A percentile compares a stretch with the other conserved stretches of the same genome.
These are phyloP conservation scores for Benincasa hispida DNA, from an alignment of 306 rosid genomes.

Conservation along the genomic window DNA sequence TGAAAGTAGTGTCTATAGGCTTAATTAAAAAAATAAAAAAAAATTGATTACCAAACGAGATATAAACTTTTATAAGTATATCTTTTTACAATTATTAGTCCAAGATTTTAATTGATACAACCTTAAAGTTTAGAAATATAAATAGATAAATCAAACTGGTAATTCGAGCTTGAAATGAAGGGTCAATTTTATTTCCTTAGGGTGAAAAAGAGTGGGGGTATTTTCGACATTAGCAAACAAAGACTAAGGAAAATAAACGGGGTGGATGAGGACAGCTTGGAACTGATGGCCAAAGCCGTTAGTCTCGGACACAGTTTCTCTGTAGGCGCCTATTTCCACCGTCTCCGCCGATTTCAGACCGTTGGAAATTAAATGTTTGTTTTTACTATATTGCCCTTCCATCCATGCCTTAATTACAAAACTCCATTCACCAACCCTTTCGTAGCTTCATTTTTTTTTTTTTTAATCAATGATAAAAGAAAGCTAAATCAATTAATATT, in stretches of 20 bases:
- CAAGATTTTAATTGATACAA: too few species aligned
- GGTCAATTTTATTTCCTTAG: too few species aligned
- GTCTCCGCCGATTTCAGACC: background rate
- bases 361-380: background rate
- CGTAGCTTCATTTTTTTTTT: background rate
- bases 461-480: too few species aligned
- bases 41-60: too few species aligned
- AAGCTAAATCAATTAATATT: too few species aligned
- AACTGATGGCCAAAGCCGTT: slow-evolving; percentile 12
- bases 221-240: background rate
- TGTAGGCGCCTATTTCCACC: background rate
- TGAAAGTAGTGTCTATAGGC: too few species aligned
- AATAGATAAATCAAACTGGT: too few species aligned
- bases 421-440: background rate
- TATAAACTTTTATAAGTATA: too few species aligned
- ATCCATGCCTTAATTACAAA: slow-evolving; percentile 4
- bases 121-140: too few species aligned
- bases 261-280: background rate
- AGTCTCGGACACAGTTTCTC: slow-evolving; percentile 20
- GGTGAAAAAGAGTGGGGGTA: background rate
- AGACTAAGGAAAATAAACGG: background rate
- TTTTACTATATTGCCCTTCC: slow-evolving; percentile 13
- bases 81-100: too few species aligned
- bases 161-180: too few species aligned
- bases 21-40: too few species aligned